These are phyloP conservation scores for Sonneratia alba DNA, from an alignment of 345 rosid species.

Conservation along the genomic window DNA sequence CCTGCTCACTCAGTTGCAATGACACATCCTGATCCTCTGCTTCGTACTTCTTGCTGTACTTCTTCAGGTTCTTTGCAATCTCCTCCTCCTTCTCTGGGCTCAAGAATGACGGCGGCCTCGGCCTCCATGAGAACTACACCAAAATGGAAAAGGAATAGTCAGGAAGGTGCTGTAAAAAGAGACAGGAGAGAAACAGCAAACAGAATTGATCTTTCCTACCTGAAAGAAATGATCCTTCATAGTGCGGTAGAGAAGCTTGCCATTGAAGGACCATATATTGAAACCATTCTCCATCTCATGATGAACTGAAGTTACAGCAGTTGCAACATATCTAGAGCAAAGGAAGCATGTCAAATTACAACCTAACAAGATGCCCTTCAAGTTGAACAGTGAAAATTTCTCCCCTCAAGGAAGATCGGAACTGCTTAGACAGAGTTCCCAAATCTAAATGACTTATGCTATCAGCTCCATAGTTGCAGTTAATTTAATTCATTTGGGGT, in stretches of 20 bases:
- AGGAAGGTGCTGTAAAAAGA: background rate
- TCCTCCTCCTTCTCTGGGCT: conserved; percentile 84
- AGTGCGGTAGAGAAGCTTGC: conserved; percentile 63
- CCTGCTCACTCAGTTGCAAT: conserved; percentile 71
- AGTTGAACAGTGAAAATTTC: background rate
- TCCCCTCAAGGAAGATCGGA: background rate
- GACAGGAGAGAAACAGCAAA: background rate
- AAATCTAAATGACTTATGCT: too few relatives aligned
- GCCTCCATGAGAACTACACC: conserved; percentile 73
- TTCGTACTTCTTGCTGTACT: conserved; percentile 87
- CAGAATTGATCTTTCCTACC: conserved; percentile 27
- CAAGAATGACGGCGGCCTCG: conserved; percentile 80
- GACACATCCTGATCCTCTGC: conserved; percentile 93
- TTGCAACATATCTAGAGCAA: conserved; percentile 59
- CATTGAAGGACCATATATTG: conserved; percentile 87
- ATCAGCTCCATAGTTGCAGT: background rate
- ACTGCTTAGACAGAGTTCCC: background rate
- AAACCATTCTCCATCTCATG: conserved; percentile 98
- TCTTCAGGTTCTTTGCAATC: conserved; percentile 81
- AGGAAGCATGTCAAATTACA: background rate
- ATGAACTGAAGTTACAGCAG: conserved; percentile 82
- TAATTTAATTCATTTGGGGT: background rate
- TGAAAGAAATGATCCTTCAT: conserved; percentile 93
- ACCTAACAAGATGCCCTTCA: background rate
- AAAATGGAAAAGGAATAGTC: background rate